Percentiles rank a stretch among this genome's conserved stretches.
phyloP scores from a whole-genome alignment of 2,329 filamentous ascomycete genomes.

The Fusarium sp. region DNA sequence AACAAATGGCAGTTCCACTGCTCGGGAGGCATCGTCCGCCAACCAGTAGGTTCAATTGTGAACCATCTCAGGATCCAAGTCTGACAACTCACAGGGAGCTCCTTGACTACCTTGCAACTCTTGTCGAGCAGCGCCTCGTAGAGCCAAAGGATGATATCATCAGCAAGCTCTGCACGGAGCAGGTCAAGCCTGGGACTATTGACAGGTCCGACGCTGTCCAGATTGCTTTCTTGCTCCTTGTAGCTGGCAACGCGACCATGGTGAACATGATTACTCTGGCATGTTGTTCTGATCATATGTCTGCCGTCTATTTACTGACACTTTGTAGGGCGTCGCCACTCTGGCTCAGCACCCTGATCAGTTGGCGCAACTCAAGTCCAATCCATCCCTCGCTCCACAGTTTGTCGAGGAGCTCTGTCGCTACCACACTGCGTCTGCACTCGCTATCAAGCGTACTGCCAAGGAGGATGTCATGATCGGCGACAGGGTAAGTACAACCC shows the following conservation, averaged over 20 bases:
- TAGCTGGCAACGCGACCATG: conserved; percentile 62
- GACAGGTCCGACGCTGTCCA: conserved; percentile 54
- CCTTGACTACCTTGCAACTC: conserved; percentile 54
- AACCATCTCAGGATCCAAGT: fast-evolving
- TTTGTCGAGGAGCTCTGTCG: conserved; percentile 61
- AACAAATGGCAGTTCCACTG: conserved; percentile 57
- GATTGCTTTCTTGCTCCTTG: conserved; percentile 59
- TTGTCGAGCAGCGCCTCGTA: conserved; percentile 53
- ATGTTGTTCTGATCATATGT: background rate
- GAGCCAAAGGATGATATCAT: conserved; percentile 57
- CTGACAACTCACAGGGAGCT: conserved; percentile 46
- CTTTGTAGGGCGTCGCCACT: conserved; percentile 52
- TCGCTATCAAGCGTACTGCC: conserved; percentile 58
- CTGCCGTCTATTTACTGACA: fast-evolving
- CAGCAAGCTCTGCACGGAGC: conserved; percentile 54
- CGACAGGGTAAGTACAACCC: conserved; percentile 47
- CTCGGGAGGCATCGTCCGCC: conserved; percentile 55
- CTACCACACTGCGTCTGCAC: conserved; percentile 57
- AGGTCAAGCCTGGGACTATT: conserved; percentile 51
- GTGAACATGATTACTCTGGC: conserved; percentile 60
- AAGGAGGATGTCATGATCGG: conserved; percentile 57
- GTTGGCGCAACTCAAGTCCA: conserved; percentile 51
- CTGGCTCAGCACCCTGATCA: conserved; percentile 55
- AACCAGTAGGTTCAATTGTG: conserved; percentile 47
- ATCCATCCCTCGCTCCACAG: conserved; percentile 48